These are phyloP conservation scores for Backusella westeae DNA, from an alignment of 192 early-diverging fungal species.

Conservation along the genomic window DNA sequence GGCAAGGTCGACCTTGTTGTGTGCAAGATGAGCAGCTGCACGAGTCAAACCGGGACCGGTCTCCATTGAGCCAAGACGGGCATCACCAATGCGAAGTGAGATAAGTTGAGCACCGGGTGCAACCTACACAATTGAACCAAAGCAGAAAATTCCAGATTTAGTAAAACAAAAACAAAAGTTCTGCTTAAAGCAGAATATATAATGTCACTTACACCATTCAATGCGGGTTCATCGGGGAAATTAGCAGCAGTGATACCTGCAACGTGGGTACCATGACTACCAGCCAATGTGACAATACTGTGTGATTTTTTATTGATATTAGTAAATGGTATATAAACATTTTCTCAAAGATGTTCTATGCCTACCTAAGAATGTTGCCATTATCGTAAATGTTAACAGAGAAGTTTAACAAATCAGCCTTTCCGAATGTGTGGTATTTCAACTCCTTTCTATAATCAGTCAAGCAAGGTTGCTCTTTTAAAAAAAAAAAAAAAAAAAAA, in stretches of 20 bases:
- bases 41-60: slow-evolving; percentile 81
- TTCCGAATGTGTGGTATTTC: slow-evolving; percentile 71
- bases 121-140: slow-evolving; percentile 38
- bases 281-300: slow-evolving; percentile 78
- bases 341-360: not conserved
- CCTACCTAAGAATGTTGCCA: slow-evolving; percentile 61
- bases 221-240: slow-evolving; percentile 78
- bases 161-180: not conserved
- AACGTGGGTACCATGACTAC: slow-evolving; percentile 94
- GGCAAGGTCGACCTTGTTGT: slow-evolving; percentile 66
- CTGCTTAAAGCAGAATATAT: not conserved
- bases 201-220: slow-evolving; percentile 69
- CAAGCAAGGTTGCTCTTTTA: slow-evolving; percentile 50
- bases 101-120: slow-evolving; percentile 96
- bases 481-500: not conserved
- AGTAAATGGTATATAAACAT: not conserved
- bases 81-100: slow-evolving; percentile 92
- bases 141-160: slow-evolving; percentile 1
- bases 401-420: slow-evolving; percentile 80
- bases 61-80: slow-evolving; percentile 64
- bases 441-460: slow-evolving; percentile 73
- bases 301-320: not conserved
- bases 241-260: slow-evolving; percentile 90
- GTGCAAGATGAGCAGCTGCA: slow-evolving; percentile 71
- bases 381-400: slow-evolving; percentile 94